phyloP scores from a whole-genome alignment of 2,329 filamentous ascomycete genomes.

The Aspergillus ibericus region DNA sequence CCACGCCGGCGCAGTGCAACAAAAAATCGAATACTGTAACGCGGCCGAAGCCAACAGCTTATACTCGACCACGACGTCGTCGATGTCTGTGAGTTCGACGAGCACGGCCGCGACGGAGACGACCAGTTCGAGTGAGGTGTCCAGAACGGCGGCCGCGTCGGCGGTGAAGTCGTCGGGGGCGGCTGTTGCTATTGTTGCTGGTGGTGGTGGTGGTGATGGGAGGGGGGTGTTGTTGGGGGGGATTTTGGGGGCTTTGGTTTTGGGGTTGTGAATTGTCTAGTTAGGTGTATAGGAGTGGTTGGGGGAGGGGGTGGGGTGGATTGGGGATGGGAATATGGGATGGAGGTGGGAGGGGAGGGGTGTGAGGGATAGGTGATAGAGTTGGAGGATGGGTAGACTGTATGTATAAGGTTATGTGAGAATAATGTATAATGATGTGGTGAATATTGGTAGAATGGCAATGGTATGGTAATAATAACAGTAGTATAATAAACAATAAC shows the following conservation, averaged over 20 bases:
- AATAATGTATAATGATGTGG: too few relatives aligned
- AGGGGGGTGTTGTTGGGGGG: background rate
- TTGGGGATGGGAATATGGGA: background rate
- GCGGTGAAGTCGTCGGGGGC: conserved; percentile 3
- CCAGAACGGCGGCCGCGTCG: conserved; percentile 2
- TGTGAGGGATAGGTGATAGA: too few relatives aligned
- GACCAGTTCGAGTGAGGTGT: background rate
- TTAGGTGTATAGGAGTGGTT: background rate
- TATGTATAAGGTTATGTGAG: too few relatives aligned
- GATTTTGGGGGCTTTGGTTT: background rate
- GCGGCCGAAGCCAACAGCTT: conserved; percentile 42
- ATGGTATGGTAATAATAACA: too few relatives aligned
- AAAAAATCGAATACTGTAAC: conserved; percentile 41
- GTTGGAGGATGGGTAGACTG: too few relatives aligned
- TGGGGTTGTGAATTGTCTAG: background rate
- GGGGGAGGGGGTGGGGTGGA: background rate
- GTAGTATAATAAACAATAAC: too few relatives aligned
- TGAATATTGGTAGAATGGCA: too few relatives aligned
- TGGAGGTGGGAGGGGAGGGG: too few relatives aligned
- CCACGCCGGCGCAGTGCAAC: conserved; percentile 33
- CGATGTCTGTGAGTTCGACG: conserved; percentile 18
- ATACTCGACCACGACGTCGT: conserved; percentile 13
- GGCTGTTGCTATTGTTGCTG: background rate
- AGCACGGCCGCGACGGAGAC: conserved; percentile 19
- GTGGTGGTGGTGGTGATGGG: conserved; percentile 3